Evolutionary conservation across 2,329 filamentous ascomycete genomes (phyloP).

Genomic region (Talaromyces sp.): DNA sequence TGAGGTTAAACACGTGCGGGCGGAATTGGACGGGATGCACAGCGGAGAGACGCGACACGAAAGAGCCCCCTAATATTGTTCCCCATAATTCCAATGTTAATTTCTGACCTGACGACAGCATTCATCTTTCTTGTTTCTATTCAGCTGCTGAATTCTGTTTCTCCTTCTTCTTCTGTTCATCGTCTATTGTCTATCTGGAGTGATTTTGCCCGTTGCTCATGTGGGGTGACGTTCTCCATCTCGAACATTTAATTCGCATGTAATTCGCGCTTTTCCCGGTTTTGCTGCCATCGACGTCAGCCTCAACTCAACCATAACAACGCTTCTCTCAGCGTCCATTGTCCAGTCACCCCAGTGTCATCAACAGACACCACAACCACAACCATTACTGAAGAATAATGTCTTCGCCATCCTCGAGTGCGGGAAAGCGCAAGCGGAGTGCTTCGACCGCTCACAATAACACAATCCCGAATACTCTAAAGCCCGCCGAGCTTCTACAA

Average conservation of each 20-base stretch:
- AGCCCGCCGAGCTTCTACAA: conserved; percentile 60
- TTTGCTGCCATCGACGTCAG: conserved; percentile 5
- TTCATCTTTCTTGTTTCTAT: not conserved
- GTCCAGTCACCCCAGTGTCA: not conserved
- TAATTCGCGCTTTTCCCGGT: conserved; percentile 9
- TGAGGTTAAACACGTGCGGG: conserved; percentile 13
- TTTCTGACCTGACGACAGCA: not conserved
- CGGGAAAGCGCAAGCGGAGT: conserved; percentile 76
- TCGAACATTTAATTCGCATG: not conserved
- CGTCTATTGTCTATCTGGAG: not conserved
- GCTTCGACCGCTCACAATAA: conserved; percentile 33
- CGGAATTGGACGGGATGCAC: conserved; percentile 11
- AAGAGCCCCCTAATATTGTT: conserved; percentile 2
- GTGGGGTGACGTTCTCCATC: conserved; percentile 11
- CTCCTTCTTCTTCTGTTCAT: not conserved
- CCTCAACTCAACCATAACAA: not conserved
- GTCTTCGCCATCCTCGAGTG: conserved; percentile 58
- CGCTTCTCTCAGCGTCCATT: not conserved
- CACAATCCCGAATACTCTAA: conserved; percentile 38
- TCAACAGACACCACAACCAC: not conserved
- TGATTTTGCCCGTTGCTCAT: not conserved
- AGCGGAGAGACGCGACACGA: conserved; percentile 2
- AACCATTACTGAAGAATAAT: conserved; percentile 40
- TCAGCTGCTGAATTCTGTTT: not conserved
- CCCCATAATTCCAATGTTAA: not conserved